Evolutionary conservation across 768 basidiomycete species (phyloP).

Genomic region (Xanthoconium stramineum): DNA sequence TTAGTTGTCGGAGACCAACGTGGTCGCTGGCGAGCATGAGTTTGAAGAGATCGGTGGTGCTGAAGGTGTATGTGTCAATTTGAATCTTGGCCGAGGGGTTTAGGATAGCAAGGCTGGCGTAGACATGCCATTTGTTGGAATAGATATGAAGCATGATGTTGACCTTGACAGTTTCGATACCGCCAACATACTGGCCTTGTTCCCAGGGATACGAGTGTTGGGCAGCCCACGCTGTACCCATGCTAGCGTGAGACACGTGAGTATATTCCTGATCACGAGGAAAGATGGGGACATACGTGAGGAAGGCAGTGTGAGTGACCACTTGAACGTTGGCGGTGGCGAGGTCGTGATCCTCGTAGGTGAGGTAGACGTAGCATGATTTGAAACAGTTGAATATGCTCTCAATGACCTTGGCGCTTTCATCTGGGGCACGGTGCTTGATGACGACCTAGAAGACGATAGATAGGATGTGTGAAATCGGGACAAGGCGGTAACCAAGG

Average conservation of each 20-base stretch:
- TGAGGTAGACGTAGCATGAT: slow-evolving; percentile 86
- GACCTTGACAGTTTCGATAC: slow-evolving; percentile 95
- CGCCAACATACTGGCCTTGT: slow-evolving; percentile 89
- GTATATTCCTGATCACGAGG: not conserved
- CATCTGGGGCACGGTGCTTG: slow-evolving; percentile 75
- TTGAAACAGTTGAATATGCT: slow-evolving; percentile 73
- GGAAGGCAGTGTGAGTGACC: slow-evolving; percentile 95
- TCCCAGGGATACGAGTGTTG: slow-evolving; percentile 90
- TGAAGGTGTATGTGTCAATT: slow-evolving; percentile 87
- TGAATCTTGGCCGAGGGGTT: slow-evolving; percentile 87
- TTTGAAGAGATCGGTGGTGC: slow-evolving; percentile 88
- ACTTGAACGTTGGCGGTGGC: slow-evolving; percentile 99
- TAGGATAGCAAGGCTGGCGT: slow-evolving; percentile 96
- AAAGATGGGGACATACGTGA: slow-evolving; percentile 56
- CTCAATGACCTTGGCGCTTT: slow-evolving; percentile 74
- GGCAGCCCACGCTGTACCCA: slow-evolving; percentile 95
- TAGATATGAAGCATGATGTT: slow-evolving; percentile 97
- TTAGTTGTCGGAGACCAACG: slow-evolving; percentile 58
- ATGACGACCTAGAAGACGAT: slow-evolving; percentile 69
- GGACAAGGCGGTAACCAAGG: not conserved
- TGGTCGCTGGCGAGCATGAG: slow-evolving; percentile 75
- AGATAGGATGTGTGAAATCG: not conserved
- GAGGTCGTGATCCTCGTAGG: slow-evolving; percentile 94
- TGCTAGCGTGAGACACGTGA: slow-evolving; percentile 46
- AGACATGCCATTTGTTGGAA: slow-evolving; percentile 97